Percentiles rank a stretch among this genome's conserved stretches.
phyloP scores from a whole-genome alignment of 495 filamentous ascomycete species.

The Aspergillus funiculosus region DNA sequence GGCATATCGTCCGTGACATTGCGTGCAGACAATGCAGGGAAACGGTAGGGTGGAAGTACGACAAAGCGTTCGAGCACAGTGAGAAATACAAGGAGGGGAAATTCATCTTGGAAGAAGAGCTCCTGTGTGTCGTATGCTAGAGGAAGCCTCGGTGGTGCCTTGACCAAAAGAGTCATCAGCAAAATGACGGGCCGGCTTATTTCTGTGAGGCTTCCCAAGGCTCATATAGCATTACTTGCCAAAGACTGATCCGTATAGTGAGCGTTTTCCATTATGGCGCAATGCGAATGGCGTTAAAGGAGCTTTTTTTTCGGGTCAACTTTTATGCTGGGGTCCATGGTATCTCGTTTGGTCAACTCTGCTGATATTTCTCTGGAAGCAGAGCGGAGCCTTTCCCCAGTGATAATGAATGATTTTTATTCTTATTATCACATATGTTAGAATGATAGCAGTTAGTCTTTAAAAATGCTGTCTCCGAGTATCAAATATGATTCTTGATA shows the following conservation, averaged over 20 bases:
- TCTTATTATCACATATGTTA: conserved; percentile 6
- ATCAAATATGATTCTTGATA: not conserved
- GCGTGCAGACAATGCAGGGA: conserved; percentile 80
- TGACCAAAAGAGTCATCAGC: conserved; percentile 3
- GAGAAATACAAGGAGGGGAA: conserved; percentile 99
- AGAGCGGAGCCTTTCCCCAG: not conserved
- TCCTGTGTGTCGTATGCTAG: conserved; percentile 71
- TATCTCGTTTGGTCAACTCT: not conserved
- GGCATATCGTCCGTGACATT: conserved; percentile 92
- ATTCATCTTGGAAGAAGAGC: conserved; percentile 91
- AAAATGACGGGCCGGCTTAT: not conserved
- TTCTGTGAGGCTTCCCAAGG: conserved; percentile 9
- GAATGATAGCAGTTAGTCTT: conserved; percentile 1
- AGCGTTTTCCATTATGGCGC: conserved; percentile 17
- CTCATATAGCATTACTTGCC: conserved; percentile 4
- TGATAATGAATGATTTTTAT: not conserved
- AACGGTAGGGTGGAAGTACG: conserved; percentile 97
- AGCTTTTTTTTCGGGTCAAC: conserved; percentile 24
- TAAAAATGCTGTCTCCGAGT: not conserved
- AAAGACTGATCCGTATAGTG: conserved; percentile 17
- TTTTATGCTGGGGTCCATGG: not conserved
- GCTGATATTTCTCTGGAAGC: conserved; percentile 4
- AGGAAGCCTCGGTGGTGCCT: not conserved
- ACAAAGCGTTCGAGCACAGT: conserved; percentile 82
- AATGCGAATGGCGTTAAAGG: conserved; percentile 24